A percentile compares a stretch with the other conserved stretches of the same genome.
phyloP scores from a whole-genome alignment of 176 grass and related monocot genomes.

The Carex cristatella region DNA sequence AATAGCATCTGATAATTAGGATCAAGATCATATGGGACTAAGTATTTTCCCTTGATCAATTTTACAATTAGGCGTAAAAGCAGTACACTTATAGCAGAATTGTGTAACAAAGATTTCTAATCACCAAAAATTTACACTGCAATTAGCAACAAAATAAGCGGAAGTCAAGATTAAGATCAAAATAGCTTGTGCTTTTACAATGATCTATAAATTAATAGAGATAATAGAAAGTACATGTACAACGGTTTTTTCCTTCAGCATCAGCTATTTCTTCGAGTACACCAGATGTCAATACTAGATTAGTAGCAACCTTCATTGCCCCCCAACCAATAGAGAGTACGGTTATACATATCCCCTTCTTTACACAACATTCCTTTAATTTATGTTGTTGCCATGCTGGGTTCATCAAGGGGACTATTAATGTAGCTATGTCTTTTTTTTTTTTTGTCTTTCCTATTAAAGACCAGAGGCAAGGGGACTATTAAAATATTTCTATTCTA shows the following conservation, averaged over 20 bases:
- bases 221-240: constrained; percentile 31
- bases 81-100: background rate
- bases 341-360: constrained; percentile 10
- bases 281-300: constrained; percentile 28
- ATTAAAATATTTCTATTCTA: too few species aligned
- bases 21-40: too few species aligned
- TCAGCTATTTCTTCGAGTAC: constrained; percentile 41
- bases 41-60: too few species aligned
- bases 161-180: background rate
- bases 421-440: too few species aligned
- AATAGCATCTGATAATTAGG: too few species aligned
- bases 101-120: too few species aligned
- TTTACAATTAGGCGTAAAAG: background rate
- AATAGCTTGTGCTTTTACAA: background rate
- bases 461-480: too few species aligned
- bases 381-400: background rate
- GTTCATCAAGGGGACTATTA: too few species aligned
- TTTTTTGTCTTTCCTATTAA: too few species aligned
- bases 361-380: constrained; percentile 2
- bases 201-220: background rate
- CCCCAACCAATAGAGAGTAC: constrained; percentile 29
- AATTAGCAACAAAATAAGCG: background rate
- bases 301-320: constrained; percentile 22
- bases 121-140: background rate
- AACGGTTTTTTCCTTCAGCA: constrained; percentile 46